These are phyloP conservation scores for Eugenia klotzschiana DNA, from an alignment of 441 rosid species.

Conservation along the genomic window DNA sequence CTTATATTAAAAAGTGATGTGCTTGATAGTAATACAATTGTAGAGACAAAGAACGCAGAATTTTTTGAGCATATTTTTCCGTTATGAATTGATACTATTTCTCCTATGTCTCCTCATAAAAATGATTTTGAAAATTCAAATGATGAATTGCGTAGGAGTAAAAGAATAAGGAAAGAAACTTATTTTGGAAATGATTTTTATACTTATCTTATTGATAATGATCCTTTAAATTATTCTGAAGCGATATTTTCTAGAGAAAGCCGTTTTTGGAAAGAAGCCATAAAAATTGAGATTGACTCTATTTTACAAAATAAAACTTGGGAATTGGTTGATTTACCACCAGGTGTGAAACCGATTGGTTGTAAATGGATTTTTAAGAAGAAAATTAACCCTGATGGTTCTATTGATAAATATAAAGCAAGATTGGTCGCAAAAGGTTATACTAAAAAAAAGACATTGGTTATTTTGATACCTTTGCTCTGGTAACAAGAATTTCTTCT, in stretches of 20 bases:
- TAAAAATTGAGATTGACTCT: neutral
- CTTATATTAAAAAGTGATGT: neutral
- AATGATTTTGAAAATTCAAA: neutral
- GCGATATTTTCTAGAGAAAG: neutral
- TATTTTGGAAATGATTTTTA: neutral
- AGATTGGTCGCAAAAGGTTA: neutral
- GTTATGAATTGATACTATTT: neutral
- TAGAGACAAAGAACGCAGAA: neutral
- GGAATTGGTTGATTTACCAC: neutral
- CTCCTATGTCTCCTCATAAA: neutral
- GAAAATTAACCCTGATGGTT: neutral
- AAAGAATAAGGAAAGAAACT: neutral
- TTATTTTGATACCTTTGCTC: neutral
- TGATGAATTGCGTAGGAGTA: neutral
- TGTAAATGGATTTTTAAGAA: neutral
- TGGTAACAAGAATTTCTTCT: neutral
- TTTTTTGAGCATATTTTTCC: neutral
- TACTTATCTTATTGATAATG: neutral
- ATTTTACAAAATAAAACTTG: neutral
- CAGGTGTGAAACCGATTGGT: neutral
- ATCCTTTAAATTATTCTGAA: neutral
- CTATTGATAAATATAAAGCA: neutral
- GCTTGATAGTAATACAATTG: neutral
- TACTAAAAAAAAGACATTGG: neutral
- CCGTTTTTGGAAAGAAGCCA: neutral